A percentile compares a stretch with the other conserved stretches of the same genome.
phyloP scores from a whole-genome alignment of 257 asterid species.

The Pogostemon cablin region DNA sequence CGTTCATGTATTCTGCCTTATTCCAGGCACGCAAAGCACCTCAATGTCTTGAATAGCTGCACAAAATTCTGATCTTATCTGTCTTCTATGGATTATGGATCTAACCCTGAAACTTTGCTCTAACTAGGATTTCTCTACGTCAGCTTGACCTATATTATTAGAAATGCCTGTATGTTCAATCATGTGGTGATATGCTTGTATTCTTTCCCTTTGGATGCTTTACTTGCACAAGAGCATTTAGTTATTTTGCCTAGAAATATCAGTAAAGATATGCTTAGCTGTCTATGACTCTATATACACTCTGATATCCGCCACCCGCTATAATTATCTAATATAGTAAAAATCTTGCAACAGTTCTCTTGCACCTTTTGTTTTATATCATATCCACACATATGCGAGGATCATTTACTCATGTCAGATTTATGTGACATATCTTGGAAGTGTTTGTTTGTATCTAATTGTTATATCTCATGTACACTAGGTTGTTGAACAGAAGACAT shows the following conservation, averaged over 20 bases:
- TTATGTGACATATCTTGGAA: background rate
- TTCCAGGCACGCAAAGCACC: conserved; percentile 14
- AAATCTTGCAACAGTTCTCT: conserved; percentile 8
- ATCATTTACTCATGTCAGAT: conserved; percentile 6
- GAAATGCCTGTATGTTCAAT: conserved; percentile 22
- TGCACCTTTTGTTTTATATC: conserved; percentile 7
- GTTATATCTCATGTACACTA: conserved; percentile 35
- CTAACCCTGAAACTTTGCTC: conserved; percentile 7
- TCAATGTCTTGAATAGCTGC: conserved; percentile 15
- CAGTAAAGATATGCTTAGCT: conserved; percentile 11
- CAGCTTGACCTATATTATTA: conserved; percentile 8
- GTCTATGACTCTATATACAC: background rate
- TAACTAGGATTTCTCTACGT: conserved; percentile 14
- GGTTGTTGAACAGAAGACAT: conserved; percentile 71
- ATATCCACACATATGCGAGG: background rate
- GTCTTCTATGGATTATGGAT: conserved; percentile 8
- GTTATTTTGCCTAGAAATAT: background rate
- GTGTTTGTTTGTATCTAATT: conserved; percentile 31
- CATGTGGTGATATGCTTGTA: conserved; percentile 8
- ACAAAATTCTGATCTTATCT: conserved; percentile 26
- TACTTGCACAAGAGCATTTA: conserved; percentile 11
- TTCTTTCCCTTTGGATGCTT: conserved; percentile 6
- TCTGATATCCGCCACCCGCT: conserved; percentile 23
- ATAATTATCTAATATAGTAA: conserved; percentile 16
- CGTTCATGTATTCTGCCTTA: background rate